Percentiles rank a stretch among this genome's conserved stretches.
phyloP scores from a whole-genome alignment of 2,329 filamentous ascomycete species.

The Phaeosphaeriaceae sp. region DNA sequence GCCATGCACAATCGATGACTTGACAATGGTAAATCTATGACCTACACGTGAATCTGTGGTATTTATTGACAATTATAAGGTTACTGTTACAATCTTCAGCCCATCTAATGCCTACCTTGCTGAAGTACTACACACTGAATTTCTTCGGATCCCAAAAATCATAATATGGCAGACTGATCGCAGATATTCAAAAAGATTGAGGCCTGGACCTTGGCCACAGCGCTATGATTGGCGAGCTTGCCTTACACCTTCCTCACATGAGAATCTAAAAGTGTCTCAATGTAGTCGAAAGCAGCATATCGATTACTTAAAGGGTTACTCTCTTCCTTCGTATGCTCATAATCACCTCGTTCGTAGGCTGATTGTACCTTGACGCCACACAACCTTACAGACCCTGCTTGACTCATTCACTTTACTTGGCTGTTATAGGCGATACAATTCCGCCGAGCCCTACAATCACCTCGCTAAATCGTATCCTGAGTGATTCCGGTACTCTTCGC shows the following conservation, averaged over 20 bases:
- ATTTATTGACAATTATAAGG: too few relatives aligned
- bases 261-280: not conserved
- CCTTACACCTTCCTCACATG: not conserved
- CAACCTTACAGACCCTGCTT: not conserved
- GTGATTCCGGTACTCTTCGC: not conserved
- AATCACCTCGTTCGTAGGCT: not conserved
- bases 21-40: too few relatives aligned
- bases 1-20: too few relatives aligned
- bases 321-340: not conserved
- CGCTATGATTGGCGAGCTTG: not conserved
- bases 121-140: too few relatives aligned
- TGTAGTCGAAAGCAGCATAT: not conserved
- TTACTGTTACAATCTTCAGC: too few relatives aligned
- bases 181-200: too few relatives aligned
- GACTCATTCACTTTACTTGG: conserved; percentile 1
- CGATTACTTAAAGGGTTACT: not conserved
- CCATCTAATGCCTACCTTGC: too few relatives aligned
- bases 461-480: not conserved
- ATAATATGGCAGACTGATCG: too few relatives aligned
- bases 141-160: too few relatives aligned
- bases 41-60: too few relatives aligned
- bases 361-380: not conserved
- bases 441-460: not conserved
- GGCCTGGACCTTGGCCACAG: too few relatives aligned
- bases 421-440: not conserved